Percentiles rank a stretch among this genome's conserved stretches.
These are phyloP conservation scores for Heterococcus sp. DNA, from an alignment of 108 stramenopile genomes.

Conservation along the genomic window DNA sequence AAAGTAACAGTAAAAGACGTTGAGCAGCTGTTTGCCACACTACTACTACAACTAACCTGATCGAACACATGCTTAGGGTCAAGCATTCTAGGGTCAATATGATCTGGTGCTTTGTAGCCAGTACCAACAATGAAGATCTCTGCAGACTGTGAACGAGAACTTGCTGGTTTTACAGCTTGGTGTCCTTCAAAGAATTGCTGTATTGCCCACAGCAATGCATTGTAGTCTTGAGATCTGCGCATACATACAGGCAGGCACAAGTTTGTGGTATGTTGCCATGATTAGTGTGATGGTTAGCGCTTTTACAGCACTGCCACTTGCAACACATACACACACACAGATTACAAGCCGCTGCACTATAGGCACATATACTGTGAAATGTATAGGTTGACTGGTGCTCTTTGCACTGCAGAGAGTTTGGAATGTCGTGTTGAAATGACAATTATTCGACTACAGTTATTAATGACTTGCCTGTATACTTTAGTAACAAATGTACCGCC, in stretches of 20 bases:
- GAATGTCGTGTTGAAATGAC: too few relatives aligned
- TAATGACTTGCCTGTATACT: constrained; percentile 48
- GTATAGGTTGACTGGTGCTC: too few relatives aligned
- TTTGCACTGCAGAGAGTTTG: too few relatives aligned
- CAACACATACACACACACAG: too few relatives aligned
- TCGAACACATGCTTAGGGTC: constrained; percentile 96
- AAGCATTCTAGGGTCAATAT: constrained; percentile 85
- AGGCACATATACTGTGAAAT: too few relatives aligned
- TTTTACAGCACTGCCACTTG: too few relatives aligned
- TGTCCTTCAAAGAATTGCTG: constrained; percentile 82
- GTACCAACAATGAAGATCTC: constrained; percentile 96
- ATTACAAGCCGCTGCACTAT: too few relatives aligned
- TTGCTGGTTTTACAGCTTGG: constrained; percentile 80
- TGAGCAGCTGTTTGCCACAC: not conserved
- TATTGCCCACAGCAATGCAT: constrained; percentile 88
- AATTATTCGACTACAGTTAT: too few relatives aligned
- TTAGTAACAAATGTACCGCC: constrained; percentile 93
- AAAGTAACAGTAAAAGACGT: not conserved
- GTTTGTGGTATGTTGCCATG: too few relatives aligned
- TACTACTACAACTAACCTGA: not conserved
- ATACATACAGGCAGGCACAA: too few relatives aligned
- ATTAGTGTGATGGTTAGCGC: too few relatives aligned
- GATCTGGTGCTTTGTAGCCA: constrained; percentile 76
- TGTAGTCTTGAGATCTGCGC: constrained; percentile 92
- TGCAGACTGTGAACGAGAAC: constrained; percentile 82